phyloP scores from a whole-genome alignment of 306 rosid species.

The Castanospermum australe region DNA sequence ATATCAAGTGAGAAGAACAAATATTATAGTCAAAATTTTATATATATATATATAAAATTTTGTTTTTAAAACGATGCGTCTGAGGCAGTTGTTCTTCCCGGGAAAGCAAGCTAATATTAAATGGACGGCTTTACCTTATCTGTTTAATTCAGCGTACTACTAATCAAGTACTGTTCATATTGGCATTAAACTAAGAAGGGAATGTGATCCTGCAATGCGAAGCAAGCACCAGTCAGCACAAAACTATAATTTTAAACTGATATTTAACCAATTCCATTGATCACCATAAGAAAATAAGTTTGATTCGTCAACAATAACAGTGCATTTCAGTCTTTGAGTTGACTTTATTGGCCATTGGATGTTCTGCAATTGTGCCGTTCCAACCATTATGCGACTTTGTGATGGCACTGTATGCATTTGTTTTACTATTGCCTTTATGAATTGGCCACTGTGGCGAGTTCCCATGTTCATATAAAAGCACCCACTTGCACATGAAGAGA shows the following conservation, averaged over 20 bases:
- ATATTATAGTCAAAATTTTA: no score
- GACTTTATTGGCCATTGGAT: background rate
- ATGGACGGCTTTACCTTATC: background rate
- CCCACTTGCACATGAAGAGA: background rate
- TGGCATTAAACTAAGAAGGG: background rate
- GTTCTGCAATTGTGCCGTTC: background rate
- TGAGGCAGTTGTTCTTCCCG: background rate
- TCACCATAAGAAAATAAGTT: background rate
- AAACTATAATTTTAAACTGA: background rate
- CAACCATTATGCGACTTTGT: no score
- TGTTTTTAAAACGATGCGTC: background rate
- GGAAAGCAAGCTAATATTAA: background rate
- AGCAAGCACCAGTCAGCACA: background rate
- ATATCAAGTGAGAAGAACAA: no score
- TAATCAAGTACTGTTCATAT: background rate
- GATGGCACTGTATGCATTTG: background rate
- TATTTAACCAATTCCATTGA: background rate
- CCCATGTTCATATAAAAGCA: background rate
- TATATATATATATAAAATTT: no score
- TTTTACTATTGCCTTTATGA: background rate
- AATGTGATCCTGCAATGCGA: background rate
- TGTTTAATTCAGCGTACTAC: background rate
- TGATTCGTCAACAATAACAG: background rate
- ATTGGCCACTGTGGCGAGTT: background rate
- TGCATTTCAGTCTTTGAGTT: background rate